Evolutionary conservation across 345 rosid species (phyloP).

Genomic region (Corymbia maculata): DNA sequence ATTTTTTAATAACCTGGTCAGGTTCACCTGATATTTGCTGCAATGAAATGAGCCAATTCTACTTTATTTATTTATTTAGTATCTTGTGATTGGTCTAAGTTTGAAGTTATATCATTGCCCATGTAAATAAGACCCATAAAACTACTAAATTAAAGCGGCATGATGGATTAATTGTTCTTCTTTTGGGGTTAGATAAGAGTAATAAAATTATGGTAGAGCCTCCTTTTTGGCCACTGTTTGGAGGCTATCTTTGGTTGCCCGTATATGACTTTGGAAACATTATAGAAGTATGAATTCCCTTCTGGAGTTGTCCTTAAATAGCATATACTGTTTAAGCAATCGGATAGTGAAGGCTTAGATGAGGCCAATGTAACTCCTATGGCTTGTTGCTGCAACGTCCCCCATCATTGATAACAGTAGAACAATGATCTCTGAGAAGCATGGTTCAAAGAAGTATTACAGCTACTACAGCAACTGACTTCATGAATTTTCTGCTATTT

Average conservation of each 20-base stretch:
- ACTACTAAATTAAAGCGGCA: background rate
- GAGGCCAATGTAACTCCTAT: background rate
- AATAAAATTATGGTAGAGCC: background rate
- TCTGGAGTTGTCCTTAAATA: background rate
- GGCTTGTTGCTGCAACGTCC: background rate
- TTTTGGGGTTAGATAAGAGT: background rate
- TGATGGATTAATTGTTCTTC: background rate
- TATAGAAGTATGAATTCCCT: background rate
- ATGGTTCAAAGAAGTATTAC: background rate
- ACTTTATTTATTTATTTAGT: background rate
- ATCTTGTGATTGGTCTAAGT: background rate
- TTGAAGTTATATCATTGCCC: background rate
- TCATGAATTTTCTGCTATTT: background rate
- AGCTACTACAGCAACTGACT: background rate
- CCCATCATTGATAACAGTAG: background rate
- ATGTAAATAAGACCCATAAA: background rate
- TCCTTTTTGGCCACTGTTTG: background rate
- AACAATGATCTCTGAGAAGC: background rate
- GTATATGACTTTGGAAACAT: background rate
- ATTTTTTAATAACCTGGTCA: background rate
- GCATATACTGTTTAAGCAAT: background rate
- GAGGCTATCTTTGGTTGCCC: background rate
- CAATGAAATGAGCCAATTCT: background rate
- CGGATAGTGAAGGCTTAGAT: background rate
- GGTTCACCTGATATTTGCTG: background rate